These are phyloP conservation scores for Blastomyces silverae DNA, from an alignment of 2,329 filamentous ascomycete species.

Conservation along the genomic window DNA sequence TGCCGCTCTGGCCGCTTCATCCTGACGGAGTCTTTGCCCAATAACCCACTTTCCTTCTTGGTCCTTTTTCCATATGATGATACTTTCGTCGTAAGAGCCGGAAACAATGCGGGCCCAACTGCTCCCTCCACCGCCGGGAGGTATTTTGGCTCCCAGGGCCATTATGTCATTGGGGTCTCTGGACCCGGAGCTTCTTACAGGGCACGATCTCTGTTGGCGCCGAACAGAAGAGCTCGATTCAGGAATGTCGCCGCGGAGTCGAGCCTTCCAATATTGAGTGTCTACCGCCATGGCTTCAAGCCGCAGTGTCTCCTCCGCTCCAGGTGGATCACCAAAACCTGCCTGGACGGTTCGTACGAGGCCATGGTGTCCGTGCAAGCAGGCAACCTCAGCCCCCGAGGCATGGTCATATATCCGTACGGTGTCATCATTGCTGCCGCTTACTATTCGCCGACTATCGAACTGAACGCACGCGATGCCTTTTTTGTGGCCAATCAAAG, in stretches of 20 bases:
- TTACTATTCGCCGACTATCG: conserved; percentile 86
- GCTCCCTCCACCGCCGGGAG: conserved; percentile 83
- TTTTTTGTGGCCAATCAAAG: conserved; percentile 80
- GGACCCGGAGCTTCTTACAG: conserved; percentile 62
- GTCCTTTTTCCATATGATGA: conserved; percentile 90
- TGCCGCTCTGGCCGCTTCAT: conserved; percentile 42
- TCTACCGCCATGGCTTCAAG: conserved; percentile 68
- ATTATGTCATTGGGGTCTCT: conserved; percentile 64
- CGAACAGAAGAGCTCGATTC: conserved; percentile 36
- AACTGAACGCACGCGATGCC: conserved; percentile 98
- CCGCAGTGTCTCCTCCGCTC: conserved; percentile 67
- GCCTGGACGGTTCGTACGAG: conserved; percentile 93
- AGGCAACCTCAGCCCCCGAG: conserved; percentile 82
- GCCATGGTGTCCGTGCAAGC: conserved; percentile 70
- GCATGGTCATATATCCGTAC: conserved; percentile 89
- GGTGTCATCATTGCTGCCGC: conserved; percentile 91
- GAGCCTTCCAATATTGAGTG: conserved; percentile 59
- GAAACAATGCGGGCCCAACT: conserved; percentile 92
- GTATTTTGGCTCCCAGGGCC: conserved; percentile 76
- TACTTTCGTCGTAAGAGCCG: conserved; percentile 90
- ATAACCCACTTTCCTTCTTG: conserved; percentile 78
- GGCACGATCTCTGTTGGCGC: conserved; percentile 48
- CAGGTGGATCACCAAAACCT: conserved; percentile 81
- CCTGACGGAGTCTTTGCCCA: conserved; percentile 65
- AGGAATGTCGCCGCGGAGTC: conserved; percentile 41